Conservation (phyloP, 805 yeast genomes). For the Lachancea thermotolerans region DNA sequence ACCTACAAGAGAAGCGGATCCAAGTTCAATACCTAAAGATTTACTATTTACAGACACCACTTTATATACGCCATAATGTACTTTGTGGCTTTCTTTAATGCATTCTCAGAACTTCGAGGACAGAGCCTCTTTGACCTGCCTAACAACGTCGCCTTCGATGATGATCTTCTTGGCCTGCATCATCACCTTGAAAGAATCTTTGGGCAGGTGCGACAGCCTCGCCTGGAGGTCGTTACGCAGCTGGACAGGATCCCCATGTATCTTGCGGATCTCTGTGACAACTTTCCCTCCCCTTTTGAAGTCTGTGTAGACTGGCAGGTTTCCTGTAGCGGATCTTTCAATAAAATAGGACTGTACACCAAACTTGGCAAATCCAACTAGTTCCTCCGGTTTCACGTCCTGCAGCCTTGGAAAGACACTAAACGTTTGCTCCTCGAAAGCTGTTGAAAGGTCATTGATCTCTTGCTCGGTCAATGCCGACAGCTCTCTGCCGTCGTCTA, state of each 20-base stretch:
- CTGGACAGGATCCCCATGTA: conserved; percentile 60
- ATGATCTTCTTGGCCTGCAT: conserved; percentile 47
- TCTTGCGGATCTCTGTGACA: conserved; percentile 68
- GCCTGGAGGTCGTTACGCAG: conserved; percentile 60
- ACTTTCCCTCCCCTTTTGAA: conserved; percentile 46
- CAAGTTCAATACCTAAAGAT: conserved; percentile 3
- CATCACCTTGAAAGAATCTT: conserved; percentile 41
- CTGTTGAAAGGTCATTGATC: conserved; percentile 4
- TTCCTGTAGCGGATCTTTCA: conserved; percentile 51
- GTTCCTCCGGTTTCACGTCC: conserved; percentile 28
- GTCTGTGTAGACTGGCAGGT: conserved; percentile 77
- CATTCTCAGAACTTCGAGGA: conserved; percentile 12
- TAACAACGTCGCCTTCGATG: conserved; percentile 42
- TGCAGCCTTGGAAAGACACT: conserved; percentile 24
- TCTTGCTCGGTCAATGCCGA: conserved; percentile 4
- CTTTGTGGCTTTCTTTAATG: not conserved
- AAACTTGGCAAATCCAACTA: conserved; percentile 20
- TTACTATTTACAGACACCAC: conserved; percentile 12
- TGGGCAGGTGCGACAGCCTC: conserved; percentile 42
- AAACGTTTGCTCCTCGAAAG: conserved; percentile 3
- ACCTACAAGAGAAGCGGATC: conserved; percentile 22
- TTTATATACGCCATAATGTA: not conserved
- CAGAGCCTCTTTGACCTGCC: conserved; percentile 30
- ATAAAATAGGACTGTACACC: conserved; percentile 31
- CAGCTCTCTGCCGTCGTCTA: not conserved